Percentiles rank a stretch among this genome's conserved stretches.
These are phyloP conservation scores for Candida nitratophila DNA, from an alignment of 805 yeast genomes.

Conservation along the genomic window DNA sequence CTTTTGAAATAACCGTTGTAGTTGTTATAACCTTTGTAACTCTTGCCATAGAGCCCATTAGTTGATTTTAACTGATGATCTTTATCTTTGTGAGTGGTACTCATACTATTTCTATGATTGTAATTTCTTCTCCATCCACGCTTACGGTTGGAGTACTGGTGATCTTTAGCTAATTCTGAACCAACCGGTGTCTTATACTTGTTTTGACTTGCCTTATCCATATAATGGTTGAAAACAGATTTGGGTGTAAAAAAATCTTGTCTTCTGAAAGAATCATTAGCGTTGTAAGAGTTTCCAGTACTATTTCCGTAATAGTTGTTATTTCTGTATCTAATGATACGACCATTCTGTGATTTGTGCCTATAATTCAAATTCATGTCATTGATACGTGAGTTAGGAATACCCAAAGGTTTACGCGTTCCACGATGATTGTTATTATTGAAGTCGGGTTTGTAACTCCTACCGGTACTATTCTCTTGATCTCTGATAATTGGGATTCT, in stretches of 20 bases:
- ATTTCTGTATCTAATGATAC: slow-evolving; percentile 11
- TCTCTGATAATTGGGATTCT: neutral
- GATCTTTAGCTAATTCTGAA: neutral
- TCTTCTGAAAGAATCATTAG: slow-evolving; percentile 38
- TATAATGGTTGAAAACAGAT: slow-evolving; percentile 60
- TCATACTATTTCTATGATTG: slow-evolving; percentile 9
- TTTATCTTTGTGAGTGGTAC: slow-evolving; percentile 9
- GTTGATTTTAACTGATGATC: slow-evolving; percentile 5
- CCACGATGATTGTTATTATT: slow-evolving; percentile 26
- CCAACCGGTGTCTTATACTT: neutral
- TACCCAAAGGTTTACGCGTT: slow-evolving; percentile 53
- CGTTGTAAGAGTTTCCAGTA: slow-evolving; percentile 1
- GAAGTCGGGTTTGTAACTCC: neutral
- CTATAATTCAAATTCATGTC: slow-evolving; percentile 2
- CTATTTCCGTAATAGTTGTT: slow-evolving; percentile 9
- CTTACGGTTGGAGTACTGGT: slow-evolving; percentile 1
- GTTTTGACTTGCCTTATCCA: slow-evolving; percentile 44
- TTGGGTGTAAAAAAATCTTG: slow-evolving; percentile 78
- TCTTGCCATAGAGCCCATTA: slow-evolving; percentile 7
- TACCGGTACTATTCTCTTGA: neutral
- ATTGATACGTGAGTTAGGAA: slow-evolving; percentile 43
- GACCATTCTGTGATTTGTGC: slow-evolving; percentile 2
- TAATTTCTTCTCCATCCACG: slow-evolving; percentile 14
- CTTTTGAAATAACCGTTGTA: neutral
- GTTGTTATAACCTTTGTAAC: neutral